Conservation (phyloP, 2,329 filamentous ascomycete genomes). For the Erysiphe neolycopersici region DNA sequence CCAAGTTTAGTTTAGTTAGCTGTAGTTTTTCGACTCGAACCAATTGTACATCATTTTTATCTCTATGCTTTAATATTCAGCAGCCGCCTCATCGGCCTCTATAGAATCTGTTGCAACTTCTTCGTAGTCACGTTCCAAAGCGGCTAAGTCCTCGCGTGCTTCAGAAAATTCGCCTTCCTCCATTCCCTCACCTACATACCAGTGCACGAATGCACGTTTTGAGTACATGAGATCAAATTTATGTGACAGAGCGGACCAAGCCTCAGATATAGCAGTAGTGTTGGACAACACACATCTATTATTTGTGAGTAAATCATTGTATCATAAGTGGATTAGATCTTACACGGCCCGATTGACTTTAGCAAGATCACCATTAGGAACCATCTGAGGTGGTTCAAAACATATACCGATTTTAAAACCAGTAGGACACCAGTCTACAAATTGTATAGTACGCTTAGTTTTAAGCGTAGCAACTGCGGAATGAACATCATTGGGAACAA, state of each 20-base stretch:
- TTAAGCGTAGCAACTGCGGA: conserved; percentile 82
- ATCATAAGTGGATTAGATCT: background rate
- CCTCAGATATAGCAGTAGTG: conserved; percentile 38
- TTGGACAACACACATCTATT: conserved; percentile 30
- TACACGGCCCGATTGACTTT: conserved; percentile 85
- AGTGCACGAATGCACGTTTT: conserved; percentile 44
- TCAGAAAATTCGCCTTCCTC: conserved; percentile 42
- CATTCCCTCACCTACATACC: conserved; percentile 46
- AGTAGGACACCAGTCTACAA: conserved; percentile 99
- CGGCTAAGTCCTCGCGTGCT: conserved; percentile 37
- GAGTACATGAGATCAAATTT: conserved; percentile 47
- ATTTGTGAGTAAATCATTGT: background rate
- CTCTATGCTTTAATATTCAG: conserved; percentile 5
- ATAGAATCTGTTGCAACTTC: conserved; percentile 30
- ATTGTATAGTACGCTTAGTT: conserved; percentile 98
- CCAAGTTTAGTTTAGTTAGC: too few relatives aligned
- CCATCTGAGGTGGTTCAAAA: conserved; percentile 91
- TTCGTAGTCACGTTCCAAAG: conserved; percentile 37
- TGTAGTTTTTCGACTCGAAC: too few relatives aligned
- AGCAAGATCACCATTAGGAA: conserved; percentile 89
- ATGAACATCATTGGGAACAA: conserved; percentile 90
- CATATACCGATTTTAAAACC: conserved; percentile 99
- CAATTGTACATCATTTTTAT: background rate
- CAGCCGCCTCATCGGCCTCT: conserved; percentile 21
- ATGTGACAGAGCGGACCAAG: conserved; percentile 35